phyloP scores from a whole-genome alignment of 371 early-diverging fungal species.

The Mortierella polycephala region DNA sequence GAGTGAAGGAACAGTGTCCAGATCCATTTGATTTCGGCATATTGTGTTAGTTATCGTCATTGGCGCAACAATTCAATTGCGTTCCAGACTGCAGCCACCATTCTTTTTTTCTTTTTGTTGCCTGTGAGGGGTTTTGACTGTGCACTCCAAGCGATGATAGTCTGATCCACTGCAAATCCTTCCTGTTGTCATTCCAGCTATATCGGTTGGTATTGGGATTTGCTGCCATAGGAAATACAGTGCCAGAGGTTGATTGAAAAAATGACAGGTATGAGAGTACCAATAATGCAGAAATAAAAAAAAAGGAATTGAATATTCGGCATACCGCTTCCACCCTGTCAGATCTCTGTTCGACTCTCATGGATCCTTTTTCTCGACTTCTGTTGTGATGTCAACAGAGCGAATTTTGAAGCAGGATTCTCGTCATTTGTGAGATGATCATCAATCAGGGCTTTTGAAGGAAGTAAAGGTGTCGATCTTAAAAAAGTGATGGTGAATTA shows the following conservation, averaged over 20 bases:
- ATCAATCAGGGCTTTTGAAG: conserved; percentile 35
- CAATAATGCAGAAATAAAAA: neutral
- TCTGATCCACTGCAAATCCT: too few relatives aligned
- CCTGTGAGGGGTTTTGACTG: too few relatives aligned
- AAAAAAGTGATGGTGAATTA: too few relatives aligned
- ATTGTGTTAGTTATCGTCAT: conserved; percentile 40
- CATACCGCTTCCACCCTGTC: conserved; percentile 32
- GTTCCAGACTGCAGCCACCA: too few relatives aligned
- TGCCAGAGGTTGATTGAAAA: too few relatives aligned
- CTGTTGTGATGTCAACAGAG: neutral
- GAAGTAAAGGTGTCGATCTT: neutral
- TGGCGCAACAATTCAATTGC: conserved; percentile 41
- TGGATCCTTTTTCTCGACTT: conserved; percentile 8
- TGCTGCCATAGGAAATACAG: too few relatives aligned
- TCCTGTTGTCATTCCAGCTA: too few relatives aligned
- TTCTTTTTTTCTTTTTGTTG: neutral
- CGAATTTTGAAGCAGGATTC: conserved; percentile 3
- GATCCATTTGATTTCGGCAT: conserved; percentile 22
- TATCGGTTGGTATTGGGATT: too few relatives aligned
- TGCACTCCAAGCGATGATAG: too few relatives aligned
- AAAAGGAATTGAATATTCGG: neutral
- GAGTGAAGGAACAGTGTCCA: neutral
- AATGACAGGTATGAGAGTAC: too few relatives aligned
- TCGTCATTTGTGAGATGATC: conserved; percentile 48
- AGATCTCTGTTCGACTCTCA: conserved; percentile 56